phyloP scores from a whole-genome alignment of 108 stramenopile genomes.

The Parmales sp. region DNA sequence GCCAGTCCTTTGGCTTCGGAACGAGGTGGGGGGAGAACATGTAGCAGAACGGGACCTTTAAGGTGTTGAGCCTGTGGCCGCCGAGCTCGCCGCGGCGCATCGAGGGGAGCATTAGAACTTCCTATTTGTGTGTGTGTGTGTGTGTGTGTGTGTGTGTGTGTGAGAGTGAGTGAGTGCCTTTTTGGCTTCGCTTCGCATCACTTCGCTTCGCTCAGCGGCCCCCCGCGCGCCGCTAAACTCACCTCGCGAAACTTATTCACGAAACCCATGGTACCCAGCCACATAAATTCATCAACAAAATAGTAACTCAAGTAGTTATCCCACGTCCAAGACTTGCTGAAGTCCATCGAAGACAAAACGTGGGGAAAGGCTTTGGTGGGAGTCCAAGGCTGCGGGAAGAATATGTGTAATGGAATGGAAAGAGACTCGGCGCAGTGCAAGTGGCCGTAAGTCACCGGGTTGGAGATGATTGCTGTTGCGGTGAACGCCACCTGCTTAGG shows the following conservation, averaged over 20 bases:
- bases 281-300: constrained; percentile 19
- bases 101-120: constrained; percentile 12
- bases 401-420: constrained; percentile 67
- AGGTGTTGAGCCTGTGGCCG: constrained; percentile 14
- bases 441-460: constrained; percentile 65
- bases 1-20: constrained; percentile 76
- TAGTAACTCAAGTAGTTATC: constrained; percentile 24
- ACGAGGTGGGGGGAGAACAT: constrained; percentile 72
- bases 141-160: too few relatives aligned
- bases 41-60: constrained; percentile 54
- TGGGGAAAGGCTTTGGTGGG: constrained; percentile 64
- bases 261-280: constrained; percentile 16
- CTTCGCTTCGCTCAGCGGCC: too few relatives aligned
- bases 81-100: constrained; percentile 22
- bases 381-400: constrained; percentile 63
- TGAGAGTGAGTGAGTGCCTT: too few relatives aligned
- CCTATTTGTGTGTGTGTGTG: too few relatives aligned
- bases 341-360: constrained; percentile 8
- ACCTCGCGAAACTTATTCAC: constrained; percentile 20
- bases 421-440: constrained; percentile 72
- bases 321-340: constrained; percentile 13
- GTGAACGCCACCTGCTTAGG: constrained; percentile 34
- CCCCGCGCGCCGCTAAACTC: too few relatives aligned
- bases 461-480: constrained; percentile 69
- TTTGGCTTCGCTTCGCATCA: too few relatives aligned